These are phyloP conservation scores for Pilasporangium apinafurcum DNA, from an alignment of 352 stramenopile species.

Conservation along the genomic window DNA sequence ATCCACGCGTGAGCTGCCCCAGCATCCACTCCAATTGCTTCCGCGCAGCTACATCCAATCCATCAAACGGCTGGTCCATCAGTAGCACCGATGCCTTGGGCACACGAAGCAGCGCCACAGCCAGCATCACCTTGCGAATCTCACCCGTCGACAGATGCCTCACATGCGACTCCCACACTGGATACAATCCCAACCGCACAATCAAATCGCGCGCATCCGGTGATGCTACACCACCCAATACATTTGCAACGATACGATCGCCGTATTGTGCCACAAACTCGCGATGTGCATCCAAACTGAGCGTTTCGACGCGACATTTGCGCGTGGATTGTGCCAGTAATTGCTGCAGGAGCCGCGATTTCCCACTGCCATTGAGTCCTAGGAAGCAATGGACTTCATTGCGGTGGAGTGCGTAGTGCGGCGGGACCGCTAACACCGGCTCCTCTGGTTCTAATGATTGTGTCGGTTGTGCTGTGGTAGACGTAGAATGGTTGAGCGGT, in stretches of 20 bases:
- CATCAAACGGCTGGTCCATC: constrained; percentile 92
- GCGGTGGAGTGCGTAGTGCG: constrained; percentile 29
- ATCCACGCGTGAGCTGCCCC: constrained; percentile 75
- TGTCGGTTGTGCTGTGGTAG: too few species aligned
- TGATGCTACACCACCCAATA: constrained; percentile 64
- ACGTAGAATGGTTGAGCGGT: too few species aligned
- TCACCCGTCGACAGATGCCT: constrained; percentile 88
- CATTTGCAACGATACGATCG: constrained; percentile 46
- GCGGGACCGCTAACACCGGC: constrained; percentile 26
- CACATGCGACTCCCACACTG: constrained; percentile 80
- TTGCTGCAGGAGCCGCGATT: constrained; percentile 43
- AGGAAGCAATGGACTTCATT: constrained; percentile 70
- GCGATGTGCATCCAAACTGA: constrained; percentile 86
- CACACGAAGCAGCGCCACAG: constrained; percentile 67
- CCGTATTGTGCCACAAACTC: constrained; percentile 63
- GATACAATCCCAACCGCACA: constrained; percentile 90
- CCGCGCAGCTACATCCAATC: constrained; percentile 82
- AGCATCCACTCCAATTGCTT: constrained; percentile 82
- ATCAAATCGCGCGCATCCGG: constrained; percentile 81
- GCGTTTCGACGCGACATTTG: constrained; percentile 27
- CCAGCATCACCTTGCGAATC: constrained; percentile 90
- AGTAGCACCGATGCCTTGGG: constrained; percentile 77
- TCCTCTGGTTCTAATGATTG: background rate
- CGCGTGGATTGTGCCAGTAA: constrained; percentile 14
- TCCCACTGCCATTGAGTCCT: constrained; percentile 65